These are phyloP conservation scores for Schwanniomyces polymorphus DNA, from an alignment of 805 yeast genomes.

Conservation along the genomic window DNA sequence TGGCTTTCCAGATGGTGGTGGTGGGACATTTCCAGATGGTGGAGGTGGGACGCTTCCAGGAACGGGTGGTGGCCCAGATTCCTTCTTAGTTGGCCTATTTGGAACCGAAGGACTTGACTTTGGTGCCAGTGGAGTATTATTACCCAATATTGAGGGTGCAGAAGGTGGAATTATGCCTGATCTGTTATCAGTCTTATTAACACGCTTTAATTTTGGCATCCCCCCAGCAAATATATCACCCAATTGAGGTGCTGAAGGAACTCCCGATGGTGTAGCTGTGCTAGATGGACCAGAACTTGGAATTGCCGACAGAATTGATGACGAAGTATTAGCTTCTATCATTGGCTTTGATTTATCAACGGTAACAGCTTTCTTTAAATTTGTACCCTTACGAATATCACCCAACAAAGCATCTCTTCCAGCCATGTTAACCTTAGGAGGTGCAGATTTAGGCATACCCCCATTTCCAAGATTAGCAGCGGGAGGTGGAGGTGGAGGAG, in stretches of 20 bases:
- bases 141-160: constrained; percentile 10
- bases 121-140: background rate
- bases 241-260: constrained; percentile 47
- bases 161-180: constrained; percentile 33
- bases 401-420: constrained; percentile 61
- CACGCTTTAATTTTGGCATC: constrained; percentile 63
- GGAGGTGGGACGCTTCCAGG: background rate
- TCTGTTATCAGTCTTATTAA: constrained; percentile 32
- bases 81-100: background rate
- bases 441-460: constrained; percentile 11
- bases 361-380: constrained; percentile 42
- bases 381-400: constrained; percentile 68
- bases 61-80: constrained; percentile 10
- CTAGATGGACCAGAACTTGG: constrained; percentile 18
- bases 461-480: constrained; percentile 10
- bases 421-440: constrained; percentile 21
- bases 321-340: constrained; percentile 51
- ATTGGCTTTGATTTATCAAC: constrained; percentile 53
- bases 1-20: constrained; percentile 11
- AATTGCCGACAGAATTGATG: constrained; percentile 19
- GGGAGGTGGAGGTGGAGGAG: constrained; percentile 31
- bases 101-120: constrained; percentile 18
- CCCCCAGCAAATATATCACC: constrained; percentile 80
- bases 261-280: constrained; percentile 18
- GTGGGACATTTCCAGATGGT: constrained; percentile 4